phyloP scores from a whole-genome alignment of 2,329 filamentous ascomycete species.

The Trichocomaceae sp. region DNA sequence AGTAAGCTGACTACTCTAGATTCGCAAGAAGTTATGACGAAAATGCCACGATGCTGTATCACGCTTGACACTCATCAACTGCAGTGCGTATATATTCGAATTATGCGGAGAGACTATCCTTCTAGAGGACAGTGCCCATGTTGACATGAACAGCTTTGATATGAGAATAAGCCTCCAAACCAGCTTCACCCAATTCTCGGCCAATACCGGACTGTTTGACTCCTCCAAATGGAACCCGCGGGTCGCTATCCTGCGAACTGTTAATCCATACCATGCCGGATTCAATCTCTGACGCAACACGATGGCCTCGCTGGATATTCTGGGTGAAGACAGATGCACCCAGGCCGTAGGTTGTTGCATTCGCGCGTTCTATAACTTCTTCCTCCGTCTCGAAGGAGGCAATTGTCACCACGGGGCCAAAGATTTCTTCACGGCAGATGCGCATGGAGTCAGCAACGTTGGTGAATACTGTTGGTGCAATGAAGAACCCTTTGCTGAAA shows the following conservation, averaged over 20 bases:
- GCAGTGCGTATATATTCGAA: background rate
- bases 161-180: slow-evolving; percentile 35
- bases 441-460: slow-evolving; percentile 31
- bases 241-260: slow-evolving; percentile 38
- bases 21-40: background rate
- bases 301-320: slow-evolving; percentile 37
- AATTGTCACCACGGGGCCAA: slow-evolving; percentile 40
- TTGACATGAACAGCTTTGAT: slow-evolving; percentile 38
- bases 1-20: background rate
- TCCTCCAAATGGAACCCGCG: slow-evolving; percentile 37
- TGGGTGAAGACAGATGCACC: slow-evolving; percentile 39
- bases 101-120: background rate
- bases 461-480: slow-evolving; percentile 35
- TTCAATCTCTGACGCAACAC: slow-evolving; percentile 38
- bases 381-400: slow-evolving; percentile 34
- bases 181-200: slow-evolving; percentile 40
- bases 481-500: slow-evolving; percentile 37
- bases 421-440: slow-evolving; percentile 38
- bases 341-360: slow-evolving; percentile 38
- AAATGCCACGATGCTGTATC: background rate
- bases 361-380: slow-evolving; percentile 34
- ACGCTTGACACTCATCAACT: background rate
- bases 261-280: slow-evolving; percentile 45
- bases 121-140: slow-evolving; percentile 29
- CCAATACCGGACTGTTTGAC: slow-evolving; percentile 47